Evolutionary conservation across 371 early-diverging fungal species (phyloP), one percentile per base, ranked within the genome.

Genomic region (Mucor saturninus): DNA sequence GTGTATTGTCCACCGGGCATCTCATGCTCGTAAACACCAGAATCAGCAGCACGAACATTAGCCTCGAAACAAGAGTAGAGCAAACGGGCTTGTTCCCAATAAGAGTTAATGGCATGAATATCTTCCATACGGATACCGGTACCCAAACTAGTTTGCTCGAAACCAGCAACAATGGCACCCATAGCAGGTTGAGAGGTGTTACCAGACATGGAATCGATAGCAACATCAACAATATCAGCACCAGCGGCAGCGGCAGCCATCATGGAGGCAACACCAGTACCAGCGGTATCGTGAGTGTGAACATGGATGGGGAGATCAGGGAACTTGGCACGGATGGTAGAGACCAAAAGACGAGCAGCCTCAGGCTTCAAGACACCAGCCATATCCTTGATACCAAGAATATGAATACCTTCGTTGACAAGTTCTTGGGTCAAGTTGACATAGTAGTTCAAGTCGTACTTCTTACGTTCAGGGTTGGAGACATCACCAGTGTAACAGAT

Each of bases 1-100:
- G 98, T 97, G 83, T 96, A 97, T 80, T 97, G 94, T 38, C 92
- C 95, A 55, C 98, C 98, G 50, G 98, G 97, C 96, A 97, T 96
- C 83, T 96, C 96, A 74, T 95, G 95, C 37, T 87, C 84, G 73
- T 95, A 97, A 29, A 97, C 96, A 42, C 93, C 91, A 4, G 95
- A 92, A 68, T 96, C 97, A 6, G 89, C 86, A 7, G 88, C 85
- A 67, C 90, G 88, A 69, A 96, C 91, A 56, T 90, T 90, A 46
- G 93, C 93, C 69, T 97, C 98, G 68, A 97, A 97, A 80, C 95
- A 91, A 64, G 93, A 91, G 86, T 97, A 97, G 31, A 96, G 76
- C 61, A 95, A 81, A 53, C 98, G 92, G 26, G 90, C 85, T 77
- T 97, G 96, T 75, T 93, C 95, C 98, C 98, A 97, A 85, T 97